Evolutionary conservation across 345 rosid species (phyloP), one percentile per base, ranked within the genome.

Genomic region (Eucalyptus caleyi): DNA sequence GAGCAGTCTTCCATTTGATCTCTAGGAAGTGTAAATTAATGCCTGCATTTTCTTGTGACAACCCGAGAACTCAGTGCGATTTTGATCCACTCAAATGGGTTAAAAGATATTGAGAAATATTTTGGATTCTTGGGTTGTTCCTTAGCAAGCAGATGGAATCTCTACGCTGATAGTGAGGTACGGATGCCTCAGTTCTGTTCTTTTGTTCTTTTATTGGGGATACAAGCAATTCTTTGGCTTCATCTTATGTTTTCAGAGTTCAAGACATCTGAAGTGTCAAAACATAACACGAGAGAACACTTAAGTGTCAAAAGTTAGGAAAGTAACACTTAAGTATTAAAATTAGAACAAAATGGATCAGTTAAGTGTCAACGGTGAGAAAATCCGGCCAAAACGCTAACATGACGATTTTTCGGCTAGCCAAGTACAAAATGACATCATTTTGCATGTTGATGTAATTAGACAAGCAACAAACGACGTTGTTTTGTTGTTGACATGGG

Each of bases 321-420:
- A 18, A 51, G 23, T 51, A 1, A 51, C 2, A 51, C 1, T 18
- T 7, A 51, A 51, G 4, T 51, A 3, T 3, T 51, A 51, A 51
- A 51, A 51, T 51, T 1, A 51, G 9, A 51, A 0, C 2, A 51
- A 51, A 51, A 51, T 51, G 0, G 9, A 51, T 51, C 2, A 51
- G 2, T 51, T 7, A 51, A 51, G 4, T 51, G 0, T 0, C 4
- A 51, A 51, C 1, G 2, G 23, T 0, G 2, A 51, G 23, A 51
- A 18, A 51, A 51, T 51, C 2, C 4, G 2, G 1, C 4, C 2
- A 51, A 51, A 51, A 51, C 9, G 0, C 4, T 51, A 18, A 51
- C 1, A 0, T 7, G 23, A 1, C 0, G 23, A 51, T 51, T 51
- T 51, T 51, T 18, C 0, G 2, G 56, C 9, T 51, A 51, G 23